Conservation (phyloP, 257 asterid species). For the Solanum habrochaites region DNA sequence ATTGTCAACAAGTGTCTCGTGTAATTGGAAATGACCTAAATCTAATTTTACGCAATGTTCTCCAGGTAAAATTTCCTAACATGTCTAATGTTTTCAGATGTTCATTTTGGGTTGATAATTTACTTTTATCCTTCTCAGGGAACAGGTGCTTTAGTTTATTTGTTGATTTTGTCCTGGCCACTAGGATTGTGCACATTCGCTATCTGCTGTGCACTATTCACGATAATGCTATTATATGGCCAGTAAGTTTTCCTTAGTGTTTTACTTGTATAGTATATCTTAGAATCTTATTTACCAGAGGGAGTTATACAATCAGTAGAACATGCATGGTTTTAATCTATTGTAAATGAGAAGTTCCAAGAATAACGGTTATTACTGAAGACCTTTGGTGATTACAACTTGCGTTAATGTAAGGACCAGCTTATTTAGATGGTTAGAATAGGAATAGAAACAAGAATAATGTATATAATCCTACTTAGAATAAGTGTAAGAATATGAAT, state of each 20-base stretch:
- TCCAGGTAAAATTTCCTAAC: constrained; percentile 53
- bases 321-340: background rate
- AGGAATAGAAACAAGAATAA: too few species aligned
- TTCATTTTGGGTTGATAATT: background rate
- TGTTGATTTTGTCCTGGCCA: constrained; percentile 78
- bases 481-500: too few species aligned
- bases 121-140: constrained; percentile 39
- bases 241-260: constrained; percentile 41
- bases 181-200: constrained; percentile 75
- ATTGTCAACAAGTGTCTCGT: constrained; percentile 99
- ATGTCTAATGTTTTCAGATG: background rate
- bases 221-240: constrained; percentile 81
- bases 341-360: background rate
- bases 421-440: background rate
- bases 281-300: background rate
- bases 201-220: constrained; percentile 60
- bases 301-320: background rate
- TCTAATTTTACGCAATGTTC: constrained; percentile 74
- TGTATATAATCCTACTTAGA: too few species aligned
- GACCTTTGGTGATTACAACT: background rate
- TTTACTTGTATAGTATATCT: background rate
- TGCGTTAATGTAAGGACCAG: background rate
- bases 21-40: constrained; percentile 91
- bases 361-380: background rate
- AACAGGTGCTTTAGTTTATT: constrained; percentile 71